Evolutionary conservation across 495 filamentous ascomycete genomes (phyloP).

Genomic region (Cercophora samala): DNA sequence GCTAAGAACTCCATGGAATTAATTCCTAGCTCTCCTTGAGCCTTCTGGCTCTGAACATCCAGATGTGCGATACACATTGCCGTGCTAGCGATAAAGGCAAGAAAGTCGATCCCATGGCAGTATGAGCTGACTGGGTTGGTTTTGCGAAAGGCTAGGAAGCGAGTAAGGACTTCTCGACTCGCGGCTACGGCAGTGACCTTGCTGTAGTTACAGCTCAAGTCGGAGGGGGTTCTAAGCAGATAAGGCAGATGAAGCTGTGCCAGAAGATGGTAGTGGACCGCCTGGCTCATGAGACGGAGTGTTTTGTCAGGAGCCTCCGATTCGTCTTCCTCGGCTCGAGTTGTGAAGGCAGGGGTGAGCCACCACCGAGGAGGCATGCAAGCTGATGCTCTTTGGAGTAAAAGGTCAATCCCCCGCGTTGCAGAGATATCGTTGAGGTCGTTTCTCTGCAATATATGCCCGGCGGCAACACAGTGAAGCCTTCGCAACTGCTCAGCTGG

Average conservation of each 20-base stretch:
- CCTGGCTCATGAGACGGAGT: constrained; percentile 32
- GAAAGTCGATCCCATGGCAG: constrained; percentile 41
- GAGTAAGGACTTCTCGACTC: constrained; percentile 36
- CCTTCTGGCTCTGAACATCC: constrained; percentile 27
- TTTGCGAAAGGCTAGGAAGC: constrained; percentile 37
- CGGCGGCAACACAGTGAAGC: not conserved
- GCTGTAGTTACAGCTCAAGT: constrained; percentile 31
- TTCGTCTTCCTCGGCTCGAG: constrained; percentile 10
- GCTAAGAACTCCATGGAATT: constrained; percentile 26
- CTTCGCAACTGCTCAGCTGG: constrained; percentile 20
- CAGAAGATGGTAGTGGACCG: constrained; percentile 35
- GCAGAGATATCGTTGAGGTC: constrained; percentile 11
- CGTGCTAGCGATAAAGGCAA: constrained; percentile 36
- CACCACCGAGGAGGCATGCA: constrained; percentile 39
- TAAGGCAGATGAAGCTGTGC: constrained; percentile 39
- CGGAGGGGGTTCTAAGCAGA: constrained; percentile 23
- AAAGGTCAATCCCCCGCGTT: constrained; percentile 30
- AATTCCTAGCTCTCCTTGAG: constrained; percentile 5
- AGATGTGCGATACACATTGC: constrained; percentile 37
- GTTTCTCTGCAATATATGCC: constrained; percentile 31
- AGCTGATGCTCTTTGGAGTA: constrained; percentile 32
- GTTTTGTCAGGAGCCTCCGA: constrained; percentile 21
- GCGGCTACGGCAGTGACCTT: constrained; percentile 38
- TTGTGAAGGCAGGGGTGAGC: constrained; percentile 21
- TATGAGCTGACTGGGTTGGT: constrained; percentile 24